These are phyloP conservation scores for Pyrus betulifolia DNA, from an alignment of 306 rosid species.

Conservation along the genomic window DNA sequence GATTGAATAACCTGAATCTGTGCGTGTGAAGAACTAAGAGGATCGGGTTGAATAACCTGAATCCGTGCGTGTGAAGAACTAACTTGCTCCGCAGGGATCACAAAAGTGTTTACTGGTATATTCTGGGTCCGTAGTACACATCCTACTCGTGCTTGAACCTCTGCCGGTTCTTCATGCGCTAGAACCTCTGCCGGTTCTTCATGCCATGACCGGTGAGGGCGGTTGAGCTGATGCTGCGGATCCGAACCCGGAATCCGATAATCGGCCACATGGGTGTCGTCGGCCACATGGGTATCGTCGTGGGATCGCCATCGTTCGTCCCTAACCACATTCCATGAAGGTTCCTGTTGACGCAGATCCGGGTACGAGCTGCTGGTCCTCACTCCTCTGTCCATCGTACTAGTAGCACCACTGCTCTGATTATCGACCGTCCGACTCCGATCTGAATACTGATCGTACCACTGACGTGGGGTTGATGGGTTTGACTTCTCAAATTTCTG, in stretches of 20 bases:
- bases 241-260: constrained; percentile 23
- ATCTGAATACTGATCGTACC: constrained; percentile 51
- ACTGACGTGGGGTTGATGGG: constrained; percentile 33
- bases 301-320: constrained; percentile 58
- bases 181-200: background rate
- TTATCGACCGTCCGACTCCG: constrained; percentile 27
- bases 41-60: background rate
- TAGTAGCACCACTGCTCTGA: background rate
- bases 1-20: background rate
- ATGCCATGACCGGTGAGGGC: constrained; percentile 13
- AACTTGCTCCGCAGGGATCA: constrained; percentile 19
- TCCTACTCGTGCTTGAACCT: background rate
- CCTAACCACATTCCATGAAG: constrained; percentile 22
- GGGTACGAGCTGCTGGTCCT: constrained; percentile 83
- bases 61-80: background rate
- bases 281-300: constrained; percentile 58
- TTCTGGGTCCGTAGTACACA: constrained; percentile 6
- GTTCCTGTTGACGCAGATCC: constrained; percentile 74
- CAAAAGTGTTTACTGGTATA: constrained; percentile 30
- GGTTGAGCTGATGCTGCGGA: constrained; percentile 23
- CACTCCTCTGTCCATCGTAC: constrained; percentile 24
- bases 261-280: constrained; percentile 43
- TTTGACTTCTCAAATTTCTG: constrained; percentile 21
- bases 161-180: background rate
- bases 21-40: background rate